These are phyloP conservation scores for Sambucus nigra DNA, from an alignment of 129 eudicot genomes.

Conservation along the genomic window DNA sequence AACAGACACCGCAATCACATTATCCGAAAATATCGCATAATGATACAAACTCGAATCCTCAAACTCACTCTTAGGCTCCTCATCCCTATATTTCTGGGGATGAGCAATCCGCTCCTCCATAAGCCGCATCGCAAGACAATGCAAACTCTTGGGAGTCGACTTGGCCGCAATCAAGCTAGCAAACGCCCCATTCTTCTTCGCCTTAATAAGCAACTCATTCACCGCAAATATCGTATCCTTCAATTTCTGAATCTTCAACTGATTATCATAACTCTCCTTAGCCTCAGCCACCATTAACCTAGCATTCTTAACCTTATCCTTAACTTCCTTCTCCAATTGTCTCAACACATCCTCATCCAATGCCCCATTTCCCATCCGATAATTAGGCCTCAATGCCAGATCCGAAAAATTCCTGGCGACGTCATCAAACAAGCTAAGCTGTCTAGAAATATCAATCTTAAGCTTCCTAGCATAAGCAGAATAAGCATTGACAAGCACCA, in stretches of 20 bases:
- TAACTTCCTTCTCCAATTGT: constrained; percentile 90
- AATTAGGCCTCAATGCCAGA: constrained; percentile 35
- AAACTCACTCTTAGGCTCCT: constrained; percentile 70
- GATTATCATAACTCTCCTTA: constrained; percentile 87
- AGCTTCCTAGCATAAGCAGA: constrained; percentile 68
- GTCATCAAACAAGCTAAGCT: constrained; percentile 55
- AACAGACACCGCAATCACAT: constrained; percentile 88
- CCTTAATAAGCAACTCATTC: constrained; percentile 68
- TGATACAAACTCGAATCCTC: constrained; percentile 76
- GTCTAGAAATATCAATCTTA: constrained; percentile 53
- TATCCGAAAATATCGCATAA: constrained; percentile 85
- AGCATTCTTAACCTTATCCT: constrained; percentile 75
- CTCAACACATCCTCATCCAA: constrained; percentile 80
- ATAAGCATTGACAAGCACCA: constrained; percentile 59
- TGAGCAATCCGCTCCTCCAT: constrained; percentile 73
- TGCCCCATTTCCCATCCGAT: constrained; percentile 51
- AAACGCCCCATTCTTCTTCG: constrained; percentile 77
- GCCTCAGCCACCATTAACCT: constrained; percentile 69
- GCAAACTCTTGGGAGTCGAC: constrained; percentile 94
- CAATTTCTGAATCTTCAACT: constrained; percentile 79
- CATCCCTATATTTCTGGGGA: constrained; percentile 67
- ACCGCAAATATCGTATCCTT: constrained; percentile 92
- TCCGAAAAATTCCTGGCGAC: constrained; percentile 42
- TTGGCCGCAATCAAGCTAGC: constrained; percentile 82
- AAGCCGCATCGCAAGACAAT: constrained; percentile 92